Evolutionary conservation across 1,139 yeast species (phyloP).

Genomic region (Magnusiomyces magnusii): DNA sequence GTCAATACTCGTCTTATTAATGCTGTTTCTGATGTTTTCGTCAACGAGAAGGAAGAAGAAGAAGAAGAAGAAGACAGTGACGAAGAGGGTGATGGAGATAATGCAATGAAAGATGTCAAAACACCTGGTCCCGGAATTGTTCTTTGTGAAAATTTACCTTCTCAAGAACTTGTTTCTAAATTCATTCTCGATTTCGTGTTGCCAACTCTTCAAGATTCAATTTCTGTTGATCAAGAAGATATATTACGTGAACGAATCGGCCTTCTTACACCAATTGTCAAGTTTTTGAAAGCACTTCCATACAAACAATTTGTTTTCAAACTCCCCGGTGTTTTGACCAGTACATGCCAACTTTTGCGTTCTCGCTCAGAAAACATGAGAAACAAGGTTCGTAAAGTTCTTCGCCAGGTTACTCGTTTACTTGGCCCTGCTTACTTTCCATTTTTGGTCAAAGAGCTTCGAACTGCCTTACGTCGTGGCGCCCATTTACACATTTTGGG

Average conservation of each 20-base stretch:
- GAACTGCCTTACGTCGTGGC: conserved; percentile 74
- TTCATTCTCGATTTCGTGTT: conserved; percentile 53
- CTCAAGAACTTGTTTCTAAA: conserved; percentile 40
- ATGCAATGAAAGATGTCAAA: conserved; percentile 2
- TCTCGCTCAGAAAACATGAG: conserved; percentile 83
- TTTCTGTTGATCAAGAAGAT: conserved; percentile 53
- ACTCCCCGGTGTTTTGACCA: conserved; percentile 76
- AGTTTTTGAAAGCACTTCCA: conserved; percentile 57
- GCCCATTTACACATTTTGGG: conserved; percentile 93
- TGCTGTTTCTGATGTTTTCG: conserved; percentile 51
- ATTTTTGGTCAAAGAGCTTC: conserved; percentile 71
- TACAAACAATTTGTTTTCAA: conserved; percentile 48
- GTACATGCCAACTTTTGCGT: conserved; percentile 79
- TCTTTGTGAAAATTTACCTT: conserved; percentile 29
- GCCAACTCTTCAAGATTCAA: conserved; percentile 52
- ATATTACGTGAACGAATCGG: conserved; percentile 71
- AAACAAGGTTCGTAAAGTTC: conserved; percentile 73
- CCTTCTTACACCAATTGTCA: conserved; percentile 73
- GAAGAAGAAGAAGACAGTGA: conserved; percentile 46
- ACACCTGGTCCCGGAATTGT: conserved; percentile 19
- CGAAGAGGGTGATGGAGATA: conserved; percentile 32
- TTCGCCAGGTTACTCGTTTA: conserved; percentile 54
- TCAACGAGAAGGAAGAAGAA: conserved; percentile 12
- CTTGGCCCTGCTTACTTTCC: conserved; percentile 70
- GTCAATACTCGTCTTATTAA: conserved; percentile 57